Evolutionary conservation across 306 rosid genomes (phyloP), one percentile per base, ranked within the genome.

Genomic region (Trifolium fragiferum): DNA sequence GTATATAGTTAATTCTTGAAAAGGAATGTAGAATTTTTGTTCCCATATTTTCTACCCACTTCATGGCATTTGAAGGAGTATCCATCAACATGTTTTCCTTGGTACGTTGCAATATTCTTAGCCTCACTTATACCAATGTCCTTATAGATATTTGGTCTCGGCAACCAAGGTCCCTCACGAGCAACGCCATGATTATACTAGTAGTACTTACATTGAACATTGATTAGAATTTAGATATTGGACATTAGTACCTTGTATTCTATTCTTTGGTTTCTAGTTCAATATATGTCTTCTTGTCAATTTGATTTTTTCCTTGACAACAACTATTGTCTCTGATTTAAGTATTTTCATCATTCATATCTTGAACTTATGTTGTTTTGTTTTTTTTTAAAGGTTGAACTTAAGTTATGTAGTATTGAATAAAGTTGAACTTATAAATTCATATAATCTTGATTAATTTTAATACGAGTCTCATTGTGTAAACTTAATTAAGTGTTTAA

Each of bases 151-250:
- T 74, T 41, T 59, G 55, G 81, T 82, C 66, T 61, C 81, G 21
- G 14, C 50, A 46, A 72, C 80, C 82, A 78, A 83, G 73, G 81
- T 30, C 76, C 75, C 79, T 66, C 86, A 74, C 70, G 84, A 86
- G 81, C 80, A 79, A 59, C 86, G 72, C 86, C 78, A 83, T 81
- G 68, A 89, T 44, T 86, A 73, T 19, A 89, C 40, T 86, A 66
- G 11, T 68, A 75, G 50, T 44, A 44, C 50, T 85, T 85, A 79
- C 89, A 83, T 85, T 83, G 88, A 83, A 81, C 87, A 81, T 79
- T 68, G 81, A 77, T 83, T 66, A n/a, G n/a, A n/a, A n/a, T n/a
- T n/a, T n/a, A 41, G 40, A 55, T 57, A 60, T 47, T 70, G 2
- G 8, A 37, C 40, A 18, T 20, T 19, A 33, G 61, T 44, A 44